phyloP scores from a whole-genome alignment of 129 eudicot genomes.

The Lonicera japonica region DNA sequence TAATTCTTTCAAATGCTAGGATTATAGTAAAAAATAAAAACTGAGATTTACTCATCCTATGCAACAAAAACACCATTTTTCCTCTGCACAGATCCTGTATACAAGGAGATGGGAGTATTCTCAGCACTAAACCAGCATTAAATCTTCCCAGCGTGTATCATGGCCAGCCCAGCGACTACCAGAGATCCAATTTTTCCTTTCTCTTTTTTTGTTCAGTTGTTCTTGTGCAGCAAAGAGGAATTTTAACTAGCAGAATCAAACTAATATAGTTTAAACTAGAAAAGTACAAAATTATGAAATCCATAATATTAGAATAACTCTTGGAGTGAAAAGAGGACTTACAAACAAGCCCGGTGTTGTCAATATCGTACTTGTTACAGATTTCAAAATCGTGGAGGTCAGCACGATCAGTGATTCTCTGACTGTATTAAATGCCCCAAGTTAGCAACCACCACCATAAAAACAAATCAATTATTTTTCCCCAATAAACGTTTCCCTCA shows the following conservation, averaged over 20 bases:
- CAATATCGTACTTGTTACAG: slow-evolving; percentile 77
- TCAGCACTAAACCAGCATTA: too few relatives aligned
- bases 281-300: not conserved
- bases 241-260: not conserved
- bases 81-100: too few relatives aligned
- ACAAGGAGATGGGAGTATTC: too few relatives aligned
- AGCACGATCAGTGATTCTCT: slow-evolving; percentile 56
- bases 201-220: not conserved
- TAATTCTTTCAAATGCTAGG: too few relatives aligned
- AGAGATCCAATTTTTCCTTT: not conserved
- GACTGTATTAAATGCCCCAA: slow-evolving; percentile 42
- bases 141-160: too few relatives aligned
- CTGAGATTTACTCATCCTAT: too few relatives aligned
- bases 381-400: slow-evolving; percentile 70
- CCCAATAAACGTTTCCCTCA: too few relatives aligned
- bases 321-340: slow-evolving; percentile 32
- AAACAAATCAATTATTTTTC: not conserved
- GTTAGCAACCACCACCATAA: slow-evolving; percentile 5
- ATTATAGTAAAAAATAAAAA: too few relatives aligned
- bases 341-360: slow-evolving; percentile 97
- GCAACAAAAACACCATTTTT: too few relatives aligned
- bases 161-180: not conserved
- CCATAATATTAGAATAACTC: not conserved
- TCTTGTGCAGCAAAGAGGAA: not conserved
- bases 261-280: not conserved